These are phyloP conservation scores for Clonostachys rosea DNA, from an alignment of 2,329 filamentous ascomycete genomes.

Conservation along the genomic window DNA sequence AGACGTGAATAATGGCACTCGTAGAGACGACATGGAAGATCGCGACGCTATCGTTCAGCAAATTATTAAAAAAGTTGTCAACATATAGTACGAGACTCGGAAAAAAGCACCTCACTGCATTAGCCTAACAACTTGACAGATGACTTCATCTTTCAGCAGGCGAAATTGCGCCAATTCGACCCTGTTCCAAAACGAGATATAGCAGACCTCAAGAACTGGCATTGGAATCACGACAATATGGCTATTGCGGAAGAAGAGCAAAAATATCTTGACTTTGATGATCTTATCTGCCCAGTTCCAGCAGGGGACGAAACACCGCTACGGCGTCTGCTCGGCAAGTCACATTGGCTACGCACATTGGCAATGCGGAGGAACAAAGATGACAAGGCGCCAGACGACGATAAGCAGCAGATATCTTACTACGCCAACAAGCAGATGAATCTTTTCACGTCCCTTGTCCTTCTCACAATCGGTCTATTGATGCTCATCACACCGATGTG, in stretches of 20 bases:
- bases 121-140: slow-evolving; percentile 7
- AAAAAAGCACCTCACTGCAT: background rate
- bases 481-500: slow-evolving; percentile 26
- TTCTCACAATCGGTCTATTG: slow-evolving; percentile 12
- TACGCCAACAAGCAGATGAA: slow-evolving; percentile 12
- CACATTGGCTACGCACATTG: background rate
- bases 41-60: slow-evolving; percentile 7
- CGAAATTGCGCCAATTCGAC: slow-evolving; percentile 6
- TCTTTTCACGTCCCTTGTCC: slow-evolving; percentile 11
- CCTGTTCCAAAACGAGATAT: slow-evolving; percentile 11
- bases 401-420: slow-evolving; percentile 1
- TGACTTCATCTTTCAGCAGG: slow-evolving; percentile 14
- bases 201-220: slow-evolving; percentile 14
- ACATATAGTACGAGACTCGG: slow-evolving; percentile 14
- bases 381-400: background rate
- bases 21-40: slow-evolving; percentile 14
- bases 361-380: background rate
- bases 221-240: slow-evolving; percentile 6
- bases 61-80: slow-evolving; percentile 7
- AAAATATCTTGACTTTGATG: slow-evolving; percentile 7
- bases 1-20: slow-evolving; percentile 17
- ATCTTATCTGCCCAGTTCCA: slow-evolving; percentile 9
- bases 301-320: slow-evolving; percentile 6
- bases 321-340: slow-evolving; percentile 4
- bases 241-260: slow-evolving; percentile 7